Percentiles rank a stretch among this genome's conserved stretches.
These are phyloP conservation scores for Termitomyces sp. DNA, from an alignment of 768 basidiomycete species.

Conservation along the genomic window DNA sequence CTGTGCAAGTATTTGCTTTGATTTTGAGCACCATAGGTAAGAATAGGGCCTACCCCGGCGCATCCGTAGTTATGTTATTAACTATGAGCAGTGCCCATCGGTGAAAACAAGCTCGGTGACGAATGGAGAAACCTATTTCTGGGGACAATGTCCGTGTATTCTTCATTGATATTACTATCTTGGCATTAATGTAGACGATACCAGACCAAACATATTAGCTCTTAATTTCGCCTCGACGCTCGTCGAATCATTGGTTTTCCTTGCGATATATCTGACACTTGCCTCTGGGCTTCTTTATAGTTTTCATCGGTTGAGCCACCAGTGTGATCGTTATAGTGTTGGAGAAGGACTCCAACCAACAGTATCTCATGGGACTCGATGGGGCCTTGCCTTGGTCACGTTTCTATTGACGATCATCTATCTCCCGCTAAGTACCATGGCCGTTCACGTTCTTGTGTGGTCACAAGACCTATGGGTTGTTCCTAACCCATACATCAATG, in stretches of 20 bases:
- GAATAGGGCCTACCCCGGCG: slow-evolving; percentile 1
- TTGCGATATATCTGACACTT: slow-evolving; percentile 55
- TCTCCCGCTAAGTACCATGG: slow-evolving; percentile 74
- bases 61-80: neutral
- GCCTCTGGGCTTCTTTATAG: slow-evolving; percentile 52
- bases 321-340: slow-evolving; percentile 44
- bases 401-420: slow-evolving; percentile 70
- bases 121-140: slow-evolving; percentile 60
- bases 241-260: slow-evolving; percentile 55
- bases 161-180: neutral
- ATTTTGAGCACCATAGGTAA: slow-evolving; percentile 65
- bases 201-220: slow-evolving; percentile 69
- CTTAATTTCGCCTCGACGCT: slow-evolving; percentile 67
- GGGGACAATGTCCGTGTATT: slow-evolving; percentile 56
- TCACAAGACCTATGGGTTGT: slow-evolving; percentile 75
- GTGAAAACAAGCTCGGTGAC: slow-evolving; percentile 31
- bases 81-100: slow-evolving; percentile 33
- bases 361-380: slow-evolving; percentile 37
- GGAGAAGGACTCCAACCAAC: slow-evolving; percentile 55
- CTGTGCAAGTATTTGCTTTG: slow-evolving; percentile 68
- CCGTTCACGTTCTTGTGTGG: slow-evolving; percentile 74
- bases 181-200: slow-evolving; percentile 4
- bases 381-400: slow-evolving; percentile 56
- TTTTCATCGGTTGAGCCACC: slow-evolving; percentile 48
- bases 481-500: slow-evolving; percentile 62